Base-by-base conservation (phyloP, 306 rosid genomes). In the Macrotyloma uniflorum region DNA sequence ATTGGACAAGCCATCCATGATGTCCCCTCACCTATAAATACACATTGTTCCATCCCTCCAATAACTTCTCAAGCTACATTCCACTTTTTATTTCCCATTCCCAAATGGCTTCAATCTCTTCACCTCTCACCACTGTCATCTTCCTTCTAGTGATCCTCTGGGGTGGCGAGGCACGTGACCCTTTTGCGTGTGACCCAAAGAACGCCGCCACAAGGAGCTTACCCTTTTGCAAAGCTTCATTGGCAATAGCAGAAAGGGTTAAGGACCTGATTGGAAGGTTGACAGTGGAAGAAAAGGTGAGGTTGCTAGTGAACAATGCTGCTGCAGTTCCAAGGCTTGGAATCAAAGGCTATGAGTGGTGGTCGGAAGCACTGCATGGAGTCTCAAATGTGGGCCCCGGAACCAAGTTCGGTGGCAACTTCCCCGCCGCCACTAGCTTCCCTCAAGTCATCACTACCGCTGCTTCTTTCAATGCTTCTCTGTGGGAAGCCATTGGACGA, bases 281-380 rank as follows among this genome's bases (percentile, higher is more conserved):
- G 85, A 89, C 91, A 14, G 24, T 93, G 80, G 57, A 83, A 66
- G 97, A 93, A 87, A 93, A 93, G 85, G 91, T 87, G 2, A 66
- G 65, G 57, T 76, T 93, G 66, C 85, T 93, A 8, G 93, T 77
- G 57, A 83, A 90, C 88, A 83, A 75, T 79, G 97, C 97, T 0
- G 86, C 81, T 5, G 89, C 86, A 1, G 91, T 93, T 67, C 89
- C 91, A 1, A 73, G 97, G 16, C 86, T 93, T 28, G 96, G 97
- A 13, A 89, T 93, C 36, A 81, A 80, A 78, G 92, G 90, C 1
- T 93, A 93, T 11, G 97, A 93, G 64, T 93, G 97, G 97, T 92
- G 97, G 97, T 90, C 97, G 4, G 97, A 92, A 80, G 97, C 93
- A 15, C 93, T 92, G 20, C 97, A 93, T 43, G 97, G 97, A 5